A percentile compares a stretch with the other conserved stretches of the same genome.
Evolutionary conservation across 2,329 filamentous ascomycete species (phyloP).

Genomic region (Paracamarosporium sp.): DNA sequence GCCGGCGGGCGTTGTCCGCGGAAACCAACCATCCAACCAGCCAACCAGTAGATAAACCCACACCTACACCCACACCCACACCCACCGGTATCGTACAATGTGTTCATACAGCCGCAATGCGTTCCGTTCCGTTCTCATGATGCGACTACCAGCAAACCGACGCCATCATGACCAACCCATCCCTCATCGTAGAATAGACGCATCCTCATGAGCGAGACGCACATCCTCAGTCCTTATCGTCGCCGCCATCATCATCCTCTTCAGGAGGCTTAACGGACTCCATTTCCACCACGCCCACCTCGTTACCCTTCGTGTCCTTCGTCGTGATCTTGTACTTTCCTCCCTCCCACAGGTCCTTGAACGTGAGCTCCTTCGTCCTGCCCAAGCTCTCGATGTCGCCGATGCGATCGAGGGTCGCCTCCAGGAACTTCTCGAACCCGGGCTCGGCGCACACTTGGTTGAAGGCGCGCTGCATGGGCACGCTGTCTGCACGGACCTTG

Average conservation of each 20-base stretch:
- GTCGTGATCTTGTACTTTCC: conserved; percentile 69
- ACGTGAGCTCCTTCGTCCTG: conserved; percentile 90
- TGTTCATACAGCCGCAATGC: conserved; percentile 2
- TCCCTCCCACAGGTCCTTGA: conserved; percentile 89
- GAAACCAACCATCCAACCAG: neutral
- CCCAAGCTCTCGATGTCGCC: conserved; percentile 92
- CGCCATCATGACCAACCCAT: too few species aligned
- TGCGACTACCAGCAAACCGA: too few species aligned
- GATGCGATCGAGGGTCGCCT: conserved; percentile 84
- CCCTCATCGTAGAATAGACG: neutral
- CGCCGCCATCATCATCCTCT: conserved; percentile 31
- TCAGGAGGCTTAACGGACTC: conserved; percentile 37
- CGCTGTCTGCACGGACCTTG: conserved; percentile 88
- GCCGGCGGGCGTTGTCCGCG: neutral
- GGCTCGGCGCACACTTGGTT: conserved; percentile 77
- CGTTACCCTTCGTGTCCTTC: conserved; percentile 34
- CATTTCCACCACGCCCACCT: conserved; percentile 39
- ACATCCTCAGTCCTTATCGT: conserved; percentile 13
- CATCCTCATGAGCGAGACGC: too few species aligned
- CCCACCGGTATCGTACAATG: neutral
- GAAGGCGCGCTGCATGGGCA: conserved; percentile 96
- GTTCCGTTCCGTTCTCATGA: neutral
- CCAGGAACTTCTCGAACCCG: conserved; percentile 82
- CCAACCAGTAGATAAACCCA: neutral
- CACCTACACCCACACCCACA: too few species aligned